phyloP scores from a whole-genome alignment of 2,329 filamentous ascomycete species.

The Ophiostoma populinum region DNA sequence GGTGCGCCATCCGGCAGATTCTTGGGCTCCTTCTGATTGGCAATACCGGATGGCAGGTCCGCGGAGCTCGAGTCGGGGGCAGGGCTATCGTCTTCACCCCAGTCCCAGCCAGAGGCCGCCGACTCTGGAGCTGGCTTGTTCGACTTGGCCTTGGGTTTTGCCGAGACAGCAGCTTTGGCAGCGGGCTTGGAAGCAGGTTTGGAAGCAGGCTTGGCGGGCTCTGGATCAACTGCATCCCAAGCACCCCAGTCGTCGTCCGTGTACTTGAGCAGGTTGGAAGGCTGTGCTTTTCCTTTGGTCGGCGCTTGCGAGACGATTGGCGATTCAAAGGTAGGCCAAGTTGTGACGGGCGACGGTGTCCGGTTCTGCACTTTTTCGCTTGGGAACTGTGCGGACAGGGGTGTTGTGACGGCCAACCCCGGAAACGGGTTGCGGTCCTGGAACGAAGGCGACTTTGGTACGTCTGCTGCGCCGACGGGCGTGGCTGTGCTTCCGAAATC shows the following conservation, averaged over 20 bases:
- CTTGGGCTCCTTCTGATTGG: slow-evolving; percentile 4
- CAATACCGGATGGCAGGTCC: slow-evolving; percentile 4
- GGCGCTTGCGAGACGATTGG: slow-evolving; percentile 1
- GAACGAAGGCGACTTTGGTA: slow-evolving; percentile 34
- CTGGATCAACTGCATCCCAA: slow-evolving; percentile 10
- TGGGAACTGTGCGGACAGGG: slow-evolving; percentile 18
- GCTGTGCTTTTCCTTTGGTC: slow-evolving; percentile 6
- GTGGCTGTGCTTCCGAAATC: slow-evolving; percentile 16
- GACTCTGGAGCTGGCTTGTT: slow-evolving; percentile 4
- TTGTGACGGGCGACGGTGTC: slow-evolving; percentile 24
- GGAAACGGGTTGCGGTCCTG: slow-evolving; percentile 36
- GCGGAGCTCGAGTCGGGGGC: not conserved
- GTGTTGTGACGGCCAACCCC: slow-evolving; percentile 28
- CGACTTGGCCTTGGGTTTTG: not conserved
- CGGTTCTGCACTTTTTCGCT: slow-evolving; percentile 17
- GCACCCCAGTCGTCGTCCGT: slow-evolving; percentile 31
- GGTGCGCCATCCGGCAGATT: slow-evolving; percentile 20
- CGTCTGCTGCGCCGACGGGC: slow-evolving; percentile 18
- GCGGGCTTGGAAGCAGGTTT: not conserved
- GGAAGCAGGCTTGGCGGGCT: not conserved
- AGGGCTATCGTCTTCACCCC: slow-evolving; percentile 25
- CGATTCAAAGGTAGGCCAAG: slow-evolving; percentile 25
- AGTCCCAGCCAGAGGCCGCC: slow-evolving; percentile 26
- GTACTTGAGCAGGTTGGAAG: too few species aligned
- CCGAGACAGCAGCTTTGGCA: not conserved